Evolutionary conservation across 805 yeast genomes (phyloP), one percentile per base, ranked within the genome.

Genomic region (Yamadazyma ubonensis): DNA sequence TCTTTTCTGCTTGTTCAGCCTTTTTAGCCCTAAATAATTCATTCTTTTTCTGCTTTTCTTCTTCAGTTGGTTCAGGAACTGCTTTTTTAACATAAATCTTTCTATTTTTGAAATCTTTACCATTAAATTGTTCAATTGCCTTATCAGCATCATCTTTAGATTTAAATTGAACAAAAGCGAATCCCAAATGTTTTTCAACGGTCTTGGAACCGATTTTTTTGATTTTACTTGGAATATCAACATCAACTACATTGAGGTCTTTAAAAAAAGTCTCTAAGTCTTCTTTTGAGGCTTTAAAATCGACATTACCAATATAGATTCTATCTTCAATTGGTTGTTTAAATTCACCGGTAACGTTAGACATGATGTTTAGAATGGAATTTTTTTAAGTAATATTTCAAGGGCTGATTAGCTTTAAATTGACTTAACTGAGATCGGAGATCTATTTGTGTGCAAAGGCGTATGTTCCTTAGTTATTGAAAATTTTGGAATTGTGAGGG

Each of bases 81-180:
- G 84, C 83, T 55, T 67, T 67, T 53, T 71, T 76, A 37, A 78
- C 72, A 44, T 68, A 71, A 37, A 81, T 67, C 39, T 66, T 58
- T 53, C 79, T 65, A 39, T 62, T 67, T 48, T 71, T 73, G 58
- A 74, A 67, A 43, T 63, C 65, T 38, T 56, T 55, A 41, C 72
- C 72, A 42, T 66, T 68, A 51, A 54, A 68, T 35, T 63, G 55
- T 37, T 55, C 65, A 50, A 75, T 65, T 20, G 76, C 75, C 36
- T 55, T 55, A 34, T 70, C 75, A 9, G 77, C 76, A 18, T 67
- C 67, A 15, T 57, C 69, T 33, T 65, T 67, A 34, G 61, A 49
- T 30, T 59, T 69, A 50, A 76, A 77, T 44, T 78, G 76, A 37
- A 78, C 75, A 55, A 79, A 80, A 10, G 80, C 84, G 51, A 76